phyloP scores from a whole-genome alignment of 805 yeast species.

The Myxozyma mucilagina region DNA sequence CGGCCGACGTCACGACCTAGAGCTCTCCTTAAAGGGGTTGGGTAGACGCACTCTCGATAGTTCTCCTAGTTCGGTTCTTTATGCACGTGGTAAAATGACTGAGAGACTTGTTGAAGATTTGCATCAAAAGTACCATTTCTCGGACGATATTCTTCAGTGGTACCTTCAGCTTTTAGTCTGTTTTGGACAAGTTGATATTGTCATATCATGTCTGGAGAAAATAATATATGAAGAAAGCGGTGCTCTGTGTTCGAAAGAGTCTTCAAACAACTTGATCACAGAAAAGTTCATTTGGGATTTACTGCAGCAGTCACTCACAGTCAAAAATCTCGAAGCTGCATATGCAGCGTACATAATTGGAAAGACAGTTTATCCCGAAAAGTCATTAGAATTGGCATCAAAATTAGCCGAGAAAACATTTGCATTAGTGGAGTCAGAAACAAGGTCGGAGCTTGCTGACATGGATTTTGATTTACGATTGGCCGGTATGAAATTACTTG shows the following conservation, averaged over 20 bases:
- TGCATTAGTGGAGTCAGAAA: constrained; percentile 1
- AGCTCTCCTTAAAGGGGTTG: not conserved
- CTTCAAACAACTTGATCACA: not conserved
- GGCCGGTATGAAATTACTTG: not conserved
- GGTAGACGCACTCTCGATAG: not conserved
- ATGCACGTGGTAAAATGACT: not conserved
- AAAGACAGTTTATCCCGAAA: not conserved
- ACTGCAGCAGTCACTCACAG: not conserved
- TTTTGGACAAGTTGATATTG: constrained; percentile 7
- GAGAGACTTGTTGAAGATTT: not conserved
- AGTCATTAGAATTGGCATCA: not conserved
- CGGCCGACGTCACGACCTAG: not conserved
- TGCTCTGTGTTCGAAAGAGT: too few relatives aligned
- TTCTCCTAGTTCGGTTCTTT: not conserved
- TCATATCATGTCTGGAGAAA: not conserved
- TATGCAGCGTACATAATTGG: not conserved
- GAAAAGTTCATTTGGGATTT: not conserved
- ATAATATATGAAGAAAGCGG: not conserved
- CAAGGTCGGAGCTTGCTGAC: not conserved
- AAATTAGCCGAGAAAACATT: not conserved
- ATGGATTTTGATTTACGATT: not conserved
- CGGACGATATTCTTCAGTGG: constrained; percentile 9
- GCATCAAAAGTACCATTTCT: not conserved
- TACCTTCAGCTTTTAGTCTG: constrained; percentile 3
- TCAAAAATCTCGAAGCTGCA: not conserved